Evolutionary conservation across 2,329 filamentous ascomycete species (phyloP).

Genomic region (Endoconidiophora laricicola): DNA sequence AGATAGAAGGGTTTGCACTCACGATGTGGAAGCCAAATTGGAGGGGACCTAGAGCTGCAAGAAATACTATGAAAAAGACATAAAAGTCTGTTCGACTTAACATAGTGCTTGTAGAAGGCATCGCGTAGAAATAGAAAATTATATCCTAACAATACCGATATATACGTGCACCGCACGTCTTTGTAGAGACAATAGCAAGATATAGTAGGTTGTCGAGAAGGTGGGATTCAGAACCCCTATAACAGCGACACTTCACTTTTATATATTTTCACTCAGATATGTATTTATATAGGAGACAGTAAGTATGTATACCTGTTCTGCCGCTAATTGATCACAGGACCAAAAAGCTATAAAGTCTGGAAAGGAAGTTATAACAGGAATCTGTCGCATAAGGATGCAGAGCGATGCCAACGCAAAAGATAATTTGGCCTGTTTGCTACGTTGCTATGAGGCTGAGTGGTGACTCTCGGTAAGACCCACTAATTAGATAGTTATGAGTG

Average conservation of each 20-base stretch:
- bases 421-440: neutral
- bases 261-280: neutral
- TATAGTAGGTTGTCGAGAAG: neutral
- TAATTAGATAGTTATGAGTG: neutral
- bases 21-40: conserved; percentile 93
- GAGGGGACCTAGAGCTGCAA: conserved; percentile 71
- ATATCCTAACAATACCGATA: too few species aligned
- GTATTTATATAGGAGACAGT: neutral
- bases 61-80: conserved; percentile 57
- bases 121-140: too few species aligned
- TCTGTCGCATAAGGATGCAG: too few species aligned
- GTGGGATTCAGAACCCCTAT: neutral
- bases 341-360: too few species aligned
- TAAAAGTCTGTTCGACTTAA: conserved; percentile 29
- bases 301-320: too few species aligned
- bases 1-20: conserved; percentile 18
- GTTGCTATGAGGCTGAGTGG: neutral
- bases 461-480: neutral
- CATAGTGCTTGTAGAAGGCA: neutral
- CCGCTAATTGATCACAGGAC: too few species aligned
- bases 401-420: too few species aligned
- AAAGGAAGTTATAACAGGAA: too few species aligned
- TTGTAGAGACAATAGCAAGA: neutral
- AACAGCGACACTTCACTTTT: neutral
- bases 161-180: neutral